Percentiles rank a stretch among this genome's conserved stretches.
Evolutionary conservation across 805 yeast species (phyloP).

Genomic region (Wickerhamomyces chambardii): DNA sequence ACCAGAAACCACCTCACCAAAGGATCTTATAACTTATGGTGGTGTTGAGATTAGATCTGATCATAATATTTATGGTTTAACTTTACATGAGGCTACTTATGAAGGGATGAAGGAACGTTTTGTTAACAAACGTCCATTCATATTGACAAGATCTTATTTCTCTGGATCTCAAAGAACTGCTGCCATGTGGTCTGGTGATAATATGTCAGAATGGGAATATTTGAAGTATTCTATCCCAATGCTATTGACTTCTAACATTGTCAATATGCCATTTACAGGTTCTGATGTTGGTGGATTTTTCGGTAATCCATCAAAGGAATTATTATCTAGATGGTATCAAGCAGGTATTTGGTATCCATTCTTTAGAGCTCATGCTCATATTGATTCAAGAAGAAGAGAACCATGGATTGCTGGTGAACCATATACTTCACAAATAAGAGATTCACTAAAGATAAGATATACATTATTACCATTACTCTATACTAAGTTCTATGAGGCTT

Average conservation of each 20-base stretch:
- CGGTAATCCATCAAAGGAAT: slow-evolving; percentile 77
- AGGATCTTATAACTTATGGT: slow-evolving; percentile 70
- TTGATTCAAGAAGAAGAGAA: slow-evolving; percentile 86
- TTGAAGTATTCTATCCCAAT: slow-evolving; percentile 76
- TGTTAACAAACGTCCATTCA: slow-evolving; percentile 63
- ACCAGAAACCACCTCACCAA: slow-evolving; percentile 87
- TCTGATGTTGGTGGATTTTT: slow-evolving; percentile 98
- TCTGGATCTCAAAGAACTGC: slow-evolving; percentile 89
- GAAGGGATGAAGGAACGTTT: slow-evolving; percentile 50
- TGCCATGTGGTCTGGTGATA: slow-evolving; percentile 98
- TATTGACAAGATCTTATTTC: slow-evolving; percentile 78
- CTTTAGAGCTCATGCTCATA: slow-evolving; percentile 94
- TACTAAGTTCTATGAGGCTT: slow-evolving; percentile 65
- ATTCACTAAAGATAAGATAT: slow-evolving; percentile 70
- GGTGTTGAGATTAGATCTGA: slow-evolving; percentile 86
- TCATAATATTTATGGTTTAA: slow-evolving; percentile 78
- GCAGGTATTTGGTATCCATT: slow-evolving; percentile 95
- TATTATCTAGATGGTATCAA: slow-evolving; percentile 91
- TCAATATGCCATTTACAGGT: slow-evolving; percentile 88
- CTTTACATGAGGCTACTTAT: slow-evolving; percentile 75
- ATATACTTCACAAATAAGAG: slow-evolving; percentile 52
- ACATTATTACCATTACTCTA: slow-evolving; percentile 69
- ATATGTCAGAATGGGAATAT: slow-evolving; percentile 88
- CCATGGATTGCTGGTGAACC: slow-evolving; percentile 86
- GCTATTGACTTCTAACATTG: slow-evolving; percentile 72